Conservation (phyloP, 768 basidiomycete species). For the Tylopilus subfusipes region DNA sequence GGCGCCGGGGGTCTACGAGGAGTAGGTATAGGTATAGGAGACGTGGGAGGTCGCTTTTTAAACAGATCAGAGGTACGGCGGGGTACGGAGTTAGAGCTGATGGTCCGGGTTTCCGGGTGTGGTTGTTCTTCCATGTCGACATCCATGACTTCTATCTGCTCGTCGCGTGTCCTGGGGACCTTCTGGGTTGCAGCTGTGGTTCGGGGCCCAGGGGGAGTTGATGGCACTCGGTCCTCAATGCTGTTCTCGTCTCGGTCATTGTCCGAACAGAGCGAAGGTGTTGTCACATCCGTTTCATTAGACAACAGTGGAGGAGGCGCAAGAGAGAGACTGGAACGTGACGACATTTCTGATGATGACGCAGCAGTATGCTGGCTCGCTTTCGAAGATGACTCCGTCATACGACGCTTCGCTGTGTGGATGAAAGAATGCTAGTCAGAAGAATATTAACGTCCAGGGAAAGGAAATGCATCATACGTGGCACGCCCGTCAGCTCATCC, state of each 20-base stretch:
- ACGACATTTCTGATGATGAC: conserved; percentile 23
- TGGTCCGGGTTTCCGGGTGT: conserved; percentile 8
- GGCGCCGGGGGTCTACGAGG: conserved; percentile 61
- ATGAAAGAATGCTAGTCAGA: conserved; percentile 3
- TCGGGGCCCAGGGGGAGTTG: conserved; percentile 48
- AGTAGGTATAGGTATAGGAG: conserved; percentile 53
- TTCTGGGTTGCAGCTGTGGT: conserved; percentile 1
- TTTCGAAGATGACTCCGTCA: conserved; percentile 27
- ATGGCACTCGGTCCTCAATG: conserved; percentile 45
- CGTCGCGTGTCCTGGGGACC: background rate
- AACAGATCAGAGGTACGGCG: conserved; percentile 40
- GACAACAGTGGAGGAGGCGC: conserved; percentile 27
- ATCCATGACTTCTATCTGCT: conserved; percentile 33
- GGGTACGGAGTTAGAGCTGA: conserved; percentile 8
- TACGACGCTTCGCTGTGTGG: conserved; percentile 39
- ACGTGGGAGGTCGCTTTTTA: conserved; percentile 57
- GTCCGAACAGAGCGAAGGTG: conserved; percentile 75
- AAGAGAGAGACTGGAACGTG: conserved; percentile 23
- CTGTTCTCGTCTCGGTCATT: conserved; percentile 53
- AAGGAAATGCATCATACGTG: conserved; percentile 31
- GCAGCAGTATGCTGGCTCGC: background rate
- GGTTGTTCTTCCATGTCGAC: conserved; percentile 34
- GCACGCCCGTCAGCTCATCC: conserved; percentile 27
- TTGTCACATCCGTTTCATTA: conserved; percentile 43
- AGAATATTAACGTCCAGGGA: background rate